phyloP scores from a whole-genome alignment of 345 rosid species.

The Psidium guajava region DNA sequence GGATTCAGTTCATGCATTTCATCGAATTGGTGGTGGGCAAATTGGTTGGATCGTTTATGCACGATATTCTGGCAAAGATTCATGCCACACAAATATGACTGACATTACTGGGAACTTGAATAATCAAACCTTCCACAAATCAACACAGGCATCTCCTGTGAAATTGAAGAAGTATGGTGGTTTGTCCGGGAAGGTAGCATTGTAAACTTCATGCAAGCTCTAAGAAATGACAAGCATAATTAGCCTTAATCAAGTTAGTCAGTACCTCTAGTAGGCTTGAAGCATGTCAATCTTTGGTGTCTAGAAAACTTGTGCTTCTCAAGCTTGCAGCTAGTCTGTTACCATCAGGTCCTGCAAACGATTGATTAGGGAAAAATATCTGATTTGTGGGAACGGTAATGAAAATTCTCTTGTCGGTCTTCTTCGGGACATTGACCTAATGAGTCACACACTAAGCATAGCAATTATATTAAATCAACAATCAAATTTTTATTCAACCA shows the following conservation, averaged over 20 bases:
- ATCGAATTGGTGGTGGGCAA: background rate
- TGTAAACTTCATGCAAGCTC: background rate
- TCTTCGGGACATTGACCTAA: constrained; percentile 5
- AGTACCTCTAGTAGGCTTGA: constrained; percentile 31
- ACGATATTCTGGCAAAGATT: background rate
- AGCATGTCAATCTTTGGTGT: constrained; percentile 12
- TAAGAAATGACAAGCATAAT: background rate
- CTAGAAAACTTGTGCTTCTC: constrained; percentile 28
- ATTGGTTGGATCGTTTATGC: background rate
- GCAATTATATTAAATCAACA: too few relatives aligned
- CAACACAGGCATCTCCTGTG: constrained; percentile 8
- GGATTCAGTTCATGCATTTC: background rate
- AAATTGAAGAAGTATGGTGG: constrained; percentile 17
- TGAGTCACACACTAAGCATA: too few relatives aligned
- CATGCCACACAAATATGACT: background rate
- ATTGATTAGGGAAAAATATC: constrained; percentile 1
- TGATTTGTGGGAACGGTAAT: constrained; percentile 12
- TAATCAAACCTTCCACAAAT: background rate
- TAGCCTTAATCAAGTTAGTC: background rate
- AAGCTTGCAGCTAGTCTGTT: constrained; percentile 18
- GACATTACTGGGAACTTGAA: background rate
- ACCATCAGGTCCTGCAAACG: background rate
- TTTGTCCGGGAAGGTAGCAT: constrained; percentile 1
- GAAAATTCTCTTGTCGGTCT: background rate
- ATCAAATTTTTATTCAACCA: too few relatives aligned